Percentiles rank a stretch among this genome's conserved stretches.
phyloP scores from a whole-genome alignment of 2,329 filamentous ascomycete genomes.

The Penicillium sp. region DNA sequence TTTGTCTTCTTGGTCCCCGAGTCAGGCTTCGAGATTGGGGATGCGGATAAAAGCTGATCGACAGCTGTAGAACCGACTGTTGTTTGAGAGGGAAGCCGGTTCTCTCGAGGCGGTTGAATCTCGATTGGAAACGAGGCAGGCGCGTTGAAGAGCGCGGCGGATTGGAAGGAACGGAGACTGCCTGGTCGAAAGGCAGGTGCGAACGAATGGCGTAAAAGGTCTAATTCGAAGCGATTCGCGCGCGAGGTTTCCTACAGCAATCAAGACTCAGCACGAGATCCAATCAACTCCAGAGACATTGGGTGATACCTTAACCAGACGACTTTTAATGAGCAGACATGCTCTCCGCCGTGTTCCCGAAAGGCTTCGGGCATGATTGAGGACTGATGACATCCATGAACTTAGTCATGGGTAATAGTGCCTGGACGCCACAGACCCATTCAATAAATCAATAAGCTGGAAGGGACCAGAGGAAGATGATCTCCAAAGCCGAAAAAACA shows the following conservation, averaged over 20 bases:
- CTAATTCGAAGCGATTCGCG: background rate
- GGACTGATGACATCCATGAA: slow-evolving; percentile 48
- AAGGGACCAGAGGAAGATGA: background rate
- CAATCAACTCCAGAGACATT: background rate
- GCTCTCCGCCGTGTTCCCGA: slow-evolving; percentile 41
- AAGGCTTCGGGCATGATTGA: slow-evolving; percentile 41
- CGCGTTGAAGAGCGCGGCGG: background rate
- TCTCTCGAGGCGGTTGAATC: background rate
- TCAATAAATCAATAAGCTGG: slow-evolving; percentile 12
- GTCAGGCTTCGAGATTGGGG: background rate
- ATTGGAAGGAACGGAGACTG: slow-evolving; percentile 4
- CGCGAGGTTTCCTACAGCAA: background rate
- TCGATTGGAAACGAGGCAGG: background rate
- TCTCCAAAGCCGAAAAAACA: background rate
- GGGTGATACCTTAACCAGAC: slow-evolving; percentile 20
- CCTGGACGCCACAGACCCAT: slow-evolving; percentile 15
- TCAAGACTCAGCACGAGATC: background rate
- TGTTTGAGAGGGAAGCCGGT: background rate
- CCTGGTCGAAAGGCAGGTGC: background rate
- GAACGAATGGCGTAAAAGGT: background rate
- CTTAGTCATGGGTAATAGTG: slow-evolving; percentile 27
- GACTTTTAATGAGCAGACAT: slow-evolving; percentile 30
- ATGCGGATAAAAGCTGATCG: background rate
- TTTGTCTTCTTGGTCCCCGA: background rate
- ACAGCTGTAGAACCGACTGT: background rate